Conservation (phyloP, 2,329 filamentous ascomycete species). For the Aspergillaceae sp. region DNA sequence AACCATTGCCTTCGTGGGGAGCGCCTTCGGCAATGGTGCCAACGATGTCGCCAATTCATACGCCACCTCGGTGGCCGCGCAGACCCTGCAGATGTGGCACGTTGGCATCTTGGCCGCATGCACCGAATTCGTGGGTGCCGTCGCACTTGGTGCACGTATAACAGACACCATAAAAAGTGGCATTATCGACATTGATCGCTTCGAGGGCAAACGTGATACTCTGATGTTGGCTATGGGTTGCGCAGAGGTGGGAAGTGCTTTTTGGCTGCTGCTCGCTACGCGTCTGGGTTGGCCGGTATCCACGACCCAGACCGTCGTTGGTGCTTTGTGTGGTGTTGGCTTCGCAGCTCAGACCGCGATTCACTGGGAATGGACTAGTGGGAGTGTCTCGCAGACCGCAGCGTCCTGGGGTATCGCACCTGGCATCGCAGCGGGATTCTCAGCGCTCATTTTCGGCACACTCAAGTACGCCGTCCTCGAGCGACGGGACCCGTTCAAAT, state of each 20-base stretch:
- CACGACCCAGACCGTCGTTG: slow-evolving; percentile 35
- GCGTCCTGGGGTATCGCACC: slow-evolving; percentile 45
- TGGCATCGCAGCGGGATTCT: slow-evolving; percentile 40
- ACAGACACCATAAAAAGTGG: slow-evolving; percentile 38
- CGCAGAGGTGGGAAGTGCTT: slow-evolving; percentile 26
- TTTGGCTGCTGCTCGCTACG: slow-evolving; percentile 31
- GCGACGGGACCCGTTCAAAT: slow-evolving; percentile 41
- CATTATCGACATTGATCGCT: slow-evolving; percentile 34
- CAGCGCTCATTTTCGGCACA: slow-evolving; percentile 41
- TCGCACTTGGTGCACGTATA: slow-evolving; percentile 42
- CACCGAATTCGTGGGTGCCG: slow-evolving; percentile 47
- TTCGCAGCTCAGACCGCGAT: slow-evolving; percentile 17
- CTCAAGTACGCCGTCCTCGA: slow-evolving; percentile 45
- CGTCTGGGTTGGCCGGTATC: slow-evolving; percentile 33
- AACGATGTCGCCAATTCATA: slow-evolving; percentile 49
- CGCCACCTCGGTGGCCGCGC: slow-evolving; percentile 45
- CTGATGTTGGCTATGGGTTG: slow-evolving; percentile 35
- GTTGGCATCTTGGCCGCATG: slow-evolving; percentile 42
- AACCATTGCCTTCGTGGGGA: slow-evolving; percentile 21
- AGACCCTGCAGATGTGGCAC: slow-evolving; percentile 45
- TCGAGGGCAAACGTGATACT: slow-evolving; percentile 25
- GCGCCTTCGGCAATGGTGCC: slow-evolving; percentile 21
- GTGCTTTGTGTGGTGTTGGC: slow-evolving; percentile 25
- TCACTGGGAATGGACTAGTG: slow-evolving; percentile 30
- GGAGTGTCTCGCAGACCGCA: slow-evolving; percentile 41